A percentile compares a stretch with the other conserved stretches of the same genome.
These are phyloP conservation scores for Penicillium sp. DNA, from an alignment of 2,329 filamentous ascomycete species.

Conservation along the genomic window DNA sequence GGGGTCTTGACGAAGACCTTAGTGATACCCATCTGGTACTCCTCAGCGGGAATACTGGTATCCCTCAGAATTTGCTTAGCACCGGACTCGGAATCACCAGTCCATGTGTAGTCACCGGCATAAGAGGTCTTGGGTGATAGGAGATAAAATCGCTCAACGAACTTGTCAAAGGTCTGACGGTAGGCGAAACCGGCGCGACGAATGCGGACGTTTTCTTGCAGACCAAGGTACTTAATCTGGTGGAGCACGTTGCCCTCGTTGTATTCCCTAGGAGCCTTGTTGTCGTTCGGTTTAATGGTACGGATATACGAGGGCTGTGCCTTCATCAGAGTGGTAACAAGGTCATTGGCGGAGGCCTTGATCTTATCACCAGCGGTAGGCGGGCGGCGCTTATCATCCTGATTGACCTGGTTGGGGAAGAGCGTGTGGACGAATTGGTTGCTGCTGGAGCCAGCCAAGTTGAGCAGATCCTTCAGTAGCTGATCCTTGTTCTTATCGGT, in stretches of 20 bases:
- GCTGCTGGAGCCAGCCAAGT: constrained; percentile 78
- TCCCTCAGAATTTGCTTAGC: constrained; percentile 93
- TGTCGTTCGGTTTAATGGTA: constrained; percentile 99
- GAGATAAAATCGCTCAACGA: constrained; percentile 95
- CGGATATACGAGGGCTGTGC: constrained; percentile 96
- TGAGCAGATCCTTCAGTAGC: constrained; percentile 88
- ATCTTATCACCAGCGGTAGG: constrained; percentile 97
- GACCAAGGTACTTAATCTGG: constrained; percentile 97
- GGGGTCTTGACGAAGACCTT: constrained; percentile 99
- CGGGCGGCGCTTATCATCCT: constrained; percentile 91
- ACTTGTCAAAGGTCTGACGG: constrained; percentile 96
- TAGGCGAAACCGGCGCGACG: constrained; percentile 95
- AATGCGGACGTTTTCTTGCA: constrained; percentile 99
- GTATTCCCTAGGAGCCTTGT: constrained; percentile 93
- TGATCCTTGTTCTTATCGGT: constrained; percentile 99
- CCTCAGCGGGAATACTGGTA: constrained; percentile 90
- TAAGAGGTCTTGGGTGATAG: constrained; percentile 94
- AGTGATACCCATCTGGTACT: constrained; percentile 95
- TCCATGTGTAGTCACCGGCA: constrained; percentile 96
- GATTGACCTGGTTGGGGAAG: constrained; percentile 91
- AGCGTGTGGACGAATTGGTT: constrained; percentile 85
- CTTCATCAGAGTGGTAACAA: constrained; percentile 96
- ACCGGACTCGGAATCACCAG: constrained; percentile 82
- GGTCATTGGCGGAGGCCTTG: constrained; percentile 87
- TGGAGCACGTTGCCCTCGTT: constrained; percentile 90